These are phyloP conservation scores for Apiospora arundinis DNA, from an alignment of 2,329 filamentous ascomycete genomes.

Conservation along the genomic window DNA sequence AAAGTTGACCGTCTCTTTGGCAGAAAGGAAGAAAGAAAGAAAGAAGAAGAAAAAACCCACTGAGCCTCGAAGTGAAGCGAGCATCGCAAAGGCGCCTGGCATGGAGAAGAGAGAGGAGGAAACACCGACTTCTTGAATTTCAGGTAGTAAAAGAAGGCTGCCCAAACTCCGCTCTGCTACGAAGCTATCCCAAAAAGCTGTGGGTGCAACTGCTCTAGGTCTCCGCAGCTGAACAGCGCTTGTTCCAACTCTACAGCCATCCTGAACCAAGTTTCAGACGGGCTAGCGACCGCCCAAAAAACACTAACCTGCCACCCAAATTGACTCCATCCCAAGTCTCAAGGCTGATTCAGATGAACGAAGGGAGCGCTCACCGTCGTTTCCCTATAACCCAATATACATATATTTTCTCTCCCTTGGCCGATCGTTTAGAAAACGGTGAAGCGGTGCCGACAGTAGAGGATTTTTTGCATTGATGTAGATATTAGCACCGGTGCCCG, in stretches of 20 bases:
- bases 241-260: conserved; percentile 8
- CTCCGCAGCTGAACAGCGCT: background rate
- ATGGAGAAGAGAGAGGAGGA: background rate
- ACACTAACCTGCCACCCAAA: background rate
- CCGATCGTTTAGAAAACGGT: background rate
- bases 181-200: background rate
- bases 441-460: background rate
- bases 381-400: background rate
- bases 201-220: background rate
- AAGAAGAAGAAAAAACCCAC: background rate
- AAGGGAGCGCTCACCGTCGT: conserved; percentile 11
- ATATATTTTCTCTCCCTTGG: background rate
- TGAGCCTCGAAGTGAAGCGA: conserved; percentile 2
- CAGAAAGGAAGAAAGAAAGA: background rate
- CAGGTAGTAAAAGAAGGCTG: background rate
- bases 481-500: background rate
- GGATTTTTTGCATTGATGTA: background rate
- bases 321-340: conserved; percentile 10
- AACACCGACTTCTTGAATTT: background rate
- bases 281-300: background rate
- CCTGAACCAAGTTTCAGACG: conserved; percentile 7
- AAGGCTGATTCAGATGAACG: background rate
- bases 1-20: background rate
- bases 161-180: conserved; percentile 12
- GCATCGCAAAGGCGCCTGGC: background rate